A percentile compares a stretch with the other conserved stretches of the same genome.
Conservation (phyloP, 257 asterid species). For the Apocynum venetum region DNA sequence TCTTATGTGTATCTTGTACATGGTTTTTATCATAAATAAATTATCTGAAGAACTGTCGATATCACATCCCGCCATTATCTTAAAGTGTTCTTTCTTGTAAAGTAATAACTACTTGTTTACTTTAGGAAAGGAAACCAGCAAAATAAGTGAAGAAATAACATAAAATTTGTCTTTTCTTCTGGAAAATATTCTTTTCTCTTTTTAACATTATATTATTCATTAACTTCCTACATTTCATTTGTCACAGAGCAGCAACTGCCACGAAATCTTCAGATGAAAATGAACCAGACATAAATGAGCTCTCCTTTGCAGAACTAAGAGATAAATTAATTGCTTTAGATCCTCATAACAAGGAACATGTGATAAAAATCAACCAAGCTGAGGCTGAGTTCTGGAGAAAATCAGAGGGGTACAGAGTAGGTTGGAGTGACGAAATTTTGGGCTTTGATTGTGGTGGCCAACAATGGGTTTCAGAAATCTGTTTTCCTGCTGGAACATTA, state of each 20-base stretch:
- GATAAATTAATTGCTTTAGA: constrained; percentile 81
- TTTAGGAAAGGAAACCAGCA: no score
- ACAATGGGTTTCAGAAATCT: constrained; percentile 96
- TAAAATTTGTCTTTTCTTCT: background rate
- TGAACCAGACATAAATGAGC: constrained; percentile 52
- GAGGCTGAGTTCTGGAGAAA: constrained; percentile 97
- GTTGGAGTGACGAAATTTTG: constrained; percentile 96
- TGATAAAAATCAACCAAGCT: constrained; percentile 68
- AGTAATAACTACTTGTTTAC: background rate
- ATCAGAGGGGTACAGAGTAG: constrained; percentile 91
- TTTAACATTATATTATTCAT: background rate
- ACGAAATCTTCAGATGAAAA: constrained; percentile 32
- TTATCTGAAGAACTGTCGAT: background rate
- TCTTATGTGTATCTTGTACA: background rate
- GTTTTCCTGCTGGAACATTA: constrained; percentile 91
- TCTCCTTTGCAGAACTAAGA: constrained; percentile 86
- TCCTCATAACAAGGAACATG: constrained; percentile 80
- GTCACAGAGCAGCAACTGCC: constrained; percentile 43
- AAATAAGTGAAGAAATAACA: background rate
- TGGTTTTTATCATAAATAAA: background rate
- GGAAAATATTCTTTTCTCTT: background rate
- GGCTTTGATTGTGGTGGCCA: constrained; percentile 99
- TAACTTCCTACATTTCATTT: constrained; percentile 11
- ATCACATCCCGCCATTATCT: background rate
- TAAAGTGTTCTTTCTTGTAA: background rate